Evolutionary conservation across 2,329 filamentous ascomycete genomes (phyloP).

Genomic region (Pestalotiopsis sp.): DNA sequence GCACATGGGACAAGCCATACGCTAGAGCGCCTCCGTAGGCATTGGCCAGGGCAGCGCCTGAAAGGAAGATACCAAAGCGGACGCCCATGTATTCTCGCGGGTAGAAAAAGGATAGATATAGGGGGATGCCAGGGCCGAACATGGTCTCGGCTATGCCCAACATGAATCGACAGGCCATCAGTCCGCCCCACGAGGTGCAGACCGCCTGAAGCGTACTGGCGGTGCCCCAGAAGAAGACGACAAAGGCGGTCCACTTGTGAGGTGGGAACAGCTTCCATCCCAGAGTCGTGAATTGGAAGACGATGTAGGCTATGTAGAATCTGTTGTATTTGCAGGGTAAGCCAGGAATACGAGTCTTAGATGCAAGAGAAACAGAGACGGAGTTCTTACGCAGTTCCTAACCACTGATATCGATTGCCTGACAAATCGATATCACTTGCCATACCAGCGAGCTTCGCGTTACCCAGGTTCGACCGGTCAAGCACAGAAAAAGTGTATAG

Average conservation of each 20-base stretch:
- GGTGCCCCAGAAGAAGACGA: conserved; percentile 45
- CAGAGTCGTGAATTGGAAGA: conserved; percentile 18
- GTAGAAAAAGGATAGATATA: conserved; percentile 59
- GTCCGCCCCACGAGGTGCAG: conserved; percentile 38
- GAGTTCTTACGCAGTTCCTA: conserved; percentile 30
- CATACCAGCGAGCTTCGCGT: conserved; percentile 31
- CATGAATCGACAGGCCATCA: conserved; percentile 44
- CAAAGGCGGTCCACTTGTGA: conserved; percentile 42
- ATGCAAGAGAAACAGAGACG: background rate
- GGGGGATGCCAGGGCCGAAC: conserved; percentile 37
- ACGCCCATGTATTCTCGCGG: conserved; percentile 58
- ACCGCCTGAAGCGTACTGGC: conserved; percentile 45
- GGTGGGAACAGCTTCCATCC: conserved; percentile 25
- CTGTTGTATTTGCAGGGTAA: background rate
- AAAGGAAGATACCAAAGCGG: conserved; percentile 56
- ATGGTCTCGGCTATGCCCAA: conserved; percentile 44
- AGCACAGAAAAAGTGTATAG: conserved; percentile 36
- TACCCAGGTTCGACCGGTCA: conserved; percentile 32
- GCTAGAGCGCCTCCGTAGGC: conserved; percentile 41
- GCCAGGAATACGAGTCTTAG: too few relatives aligned
- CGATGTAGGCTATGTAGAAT: conserved; percentile 15
- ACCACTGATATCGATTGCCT: conserved; percentile 26
- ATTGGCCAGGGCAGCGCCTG: conserved; percentile 40
- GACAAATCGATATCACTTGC: conserved; percentile 28
- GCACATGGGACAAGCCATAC: conserved; percentile 37